Evolutionary conservation across 768 basidiomycete species (phyloP), one percentile per base, ranked within the genome.

Genomic region (Vishniacozyma victoriae): DNA sequence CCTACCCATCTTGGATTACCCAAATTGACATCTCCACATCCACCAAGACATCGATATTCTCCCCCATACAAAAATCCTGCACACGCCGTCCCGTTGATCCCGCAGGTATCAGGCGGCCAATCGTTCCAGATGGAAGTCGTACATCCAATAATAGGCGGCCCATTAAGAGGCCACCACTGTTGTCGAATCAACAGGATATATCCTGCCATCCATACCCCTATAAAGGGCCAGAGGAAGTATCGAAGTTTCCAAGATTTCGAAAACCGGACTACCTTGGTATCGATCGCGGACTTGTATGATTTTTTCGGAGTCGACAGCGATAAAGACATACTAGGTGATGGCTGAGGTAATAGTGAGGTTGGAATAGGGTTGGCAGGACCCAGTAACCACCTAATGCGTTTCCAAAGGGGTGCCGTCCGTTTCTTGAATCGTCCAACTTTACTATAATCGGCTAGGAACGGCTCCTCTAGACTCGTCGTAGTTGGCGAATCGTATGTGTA

Each of bases 1-100:
- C 65, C 65, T 4, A 67, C 49, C 55, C 55, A 64, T 25, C 65
- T 35, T 16, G 55, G 48, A 54, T 67, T 67, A 4, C 65, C 65
- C 22, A 67, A 25, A 7, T 49, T 48, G 15, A 44, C 44, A 44
- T 60, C 55, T 11, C 26, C 38, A 52, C 65, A 67, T 29, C 62
- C 62, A 5, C 62, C 65, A 14, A 64, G 18, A 53, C 65, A 67
- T 33, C 65, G 46, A 38, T 56, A 61, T n/a, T 25, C 37, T 11
- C 38, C 35, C n/a, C 25, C 38, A 13, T 16, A 43, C 9, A 33
- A n/a, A 33, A 9, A 33, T 18, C 43, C 31, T 33, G 31, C 18
- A 50, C 65, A 67, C 13, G 41, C 54, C 6, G 40, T 54, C 9
- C 54, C 65, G 35, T 57, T 47, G 13, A 64, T 9, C 3, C 65